Conservation (phyloP, 805 yeast species). For the Pichia exigua region DNA sequence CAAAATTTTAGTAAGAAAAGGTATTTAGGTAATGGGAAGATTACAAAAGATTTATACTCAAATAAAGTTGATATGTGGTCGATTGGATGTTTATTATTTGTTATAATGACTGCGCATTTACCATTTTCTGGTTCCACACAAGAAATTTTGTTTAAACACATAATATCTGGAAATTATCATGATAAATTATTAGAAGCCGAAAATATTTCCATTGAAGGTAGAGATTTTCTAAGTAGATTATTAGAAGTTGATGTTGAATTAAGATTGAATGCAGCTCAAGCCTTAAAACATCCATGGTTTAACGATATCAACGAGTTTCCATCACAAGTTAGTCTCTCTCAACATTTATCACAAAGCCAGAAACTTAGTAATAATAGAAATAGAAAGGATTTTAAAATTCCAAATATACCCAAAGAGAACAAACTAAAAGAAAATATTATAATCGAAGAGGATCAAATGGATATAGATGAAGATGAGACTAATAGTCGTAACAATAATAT, state of each 20-base stretch:
- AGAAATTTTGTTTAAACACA: slow-evolving; percentile 70
- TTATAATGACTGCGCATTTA: slow-evolving; percentile 82
- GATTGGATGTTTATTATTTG: slow-evolving; percentile 88
- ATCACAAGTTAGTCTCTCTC: slow-evolving; percentile 52
- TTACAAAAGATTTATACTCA: slow-evolving; percentile 47
- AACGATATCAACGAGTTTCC: slow-evolving; percentile 22
- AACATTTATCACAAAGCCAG: slow-evolving; percentile 26
- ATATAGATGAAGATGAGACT: background rate
- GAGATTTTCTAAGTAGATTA: slow-evolving; percentile 61
- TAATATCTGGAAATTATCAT: slow-evolving; percentile 71
- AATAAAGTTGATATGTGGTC: slow-evolving; percentile 97
- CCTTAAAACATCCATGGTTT: slow-evolving; percentile 82
- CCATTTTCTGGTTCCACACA: slow-evolving; percentile 95
- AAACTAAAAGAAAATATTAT: background rate
- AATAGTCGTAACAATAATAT: background rate
- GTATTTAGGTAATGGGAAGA: slow-evolving; percentile 28
- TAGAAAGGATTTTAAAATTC: slow-evolving; percentile 8
- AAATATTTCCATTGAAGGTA: slow-evolving; percentile 58
- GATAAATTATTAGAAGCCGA: slow-evolving; percentile 58
- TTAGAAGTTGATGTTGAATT: slow-evolving; percentile 69
- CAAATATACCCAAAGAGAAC: slow-evolving; percentile 8
- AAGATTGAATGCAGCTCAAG: slow-evolving; percentile 68
- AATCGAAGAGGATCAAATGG: background rate
- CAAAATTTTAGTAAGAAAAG: slow-evolving; percentile 16
- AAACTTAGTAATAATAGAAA: background rate